Percentiles rank a stretch among this genome's conserved stretches.
Evolutionary conservation across 1,284 basidiomycete species (phyloP).

Genomic region (Calocybe gambosa): DNA sequence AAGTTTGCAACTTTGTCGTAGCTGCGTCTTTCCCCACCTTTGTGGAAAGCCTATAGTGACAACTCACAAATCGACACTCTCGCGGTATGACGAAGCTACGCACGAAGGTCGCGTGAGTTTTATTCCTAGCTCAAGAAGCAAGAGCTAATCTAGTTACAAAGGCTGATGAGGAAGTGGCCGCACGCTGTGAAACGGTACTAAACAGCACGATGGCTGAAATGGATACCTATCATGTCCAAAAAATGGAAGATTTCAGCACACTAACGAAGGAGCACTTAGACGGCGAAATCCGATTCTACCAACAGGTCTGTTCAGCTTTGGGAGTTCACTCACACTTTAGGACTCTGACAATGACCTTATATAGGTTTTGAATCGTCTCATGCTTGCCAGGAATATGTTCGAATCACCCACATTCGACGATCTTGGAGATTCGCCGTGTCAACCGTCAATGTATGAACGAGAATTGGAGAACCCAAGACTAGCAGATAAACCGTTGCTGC

Average conservation of each 20-base stretch:
- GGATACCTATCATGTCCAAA: constrained; percentile 73
- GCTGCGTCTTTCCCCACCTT: neutral
- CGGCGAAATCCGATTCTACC: constrained; percentile 68
- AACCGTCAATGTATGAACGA: constrained; percentile 69
- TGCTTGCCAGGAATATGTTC: constrained; percentile 46
- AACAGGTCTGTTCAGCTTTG: constrained; percentile 41
- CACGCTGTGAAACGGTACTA: constrained; percentile 80
- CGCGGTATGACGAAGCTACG: constrained; percentile 53
- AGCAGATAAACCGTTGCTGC: constrained; percentile 44
- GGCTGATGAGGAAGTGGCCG: constrained; percentile 60
- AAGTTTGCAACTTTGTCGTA: neutral
- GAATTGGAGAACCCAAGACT: constrained; percentile 57
- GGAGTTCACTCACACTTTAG: neutral
- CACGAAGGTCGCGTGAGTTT: constrained; percentile 32
- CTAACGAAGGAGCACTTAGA: constrained; percentile 67
- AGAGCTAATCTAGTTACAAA: constrained; percentile 19
- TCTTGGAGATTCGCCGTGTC: constrained; percentile 41
- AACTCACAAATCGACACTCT: constrained; percentile 62
- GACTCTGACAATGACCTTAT: neutral
- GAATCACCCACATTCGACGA: constrained; percentile 41
- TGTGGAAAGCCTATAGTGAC: constrained; percentile 56
- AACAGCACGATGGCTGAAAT: constrained; percentile 87
- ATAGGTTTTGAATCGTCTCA: constrained; percentile 52
- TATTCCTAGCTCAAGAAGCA: neutral
- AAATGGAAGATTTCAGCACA: constrained; percentile 59